Base-by-base conservation (phyloP, 495 filamentous ascomycete species). In the Podospora bellae-mahoneyi region DNA sequence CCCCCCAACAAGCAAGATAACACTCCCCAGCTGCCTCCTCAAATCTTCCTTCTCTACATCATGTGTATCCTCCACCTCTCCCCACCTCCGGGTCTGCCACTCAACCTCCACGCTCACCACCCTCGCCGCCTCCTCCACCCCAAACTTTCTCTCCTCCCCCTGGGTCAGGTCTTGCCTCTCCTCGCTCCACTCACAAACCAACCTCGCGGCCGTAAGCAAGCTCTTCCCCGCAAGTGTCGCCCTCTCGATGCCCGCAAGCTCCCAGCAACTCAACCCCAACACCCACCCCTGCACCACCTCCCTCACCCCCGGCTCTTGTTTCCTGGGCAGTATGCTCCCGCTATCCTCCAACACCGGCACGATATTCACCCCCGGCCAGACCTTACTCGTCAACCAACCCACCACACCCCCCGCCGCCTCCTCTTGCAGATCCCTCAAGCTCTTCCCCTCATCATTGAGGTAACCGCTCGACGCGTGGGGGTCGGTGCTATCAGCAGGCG, bases 61-160 rank as follows among this genome's bases (percentile, higher is more conserved):
- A 79, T 99, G 96, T 55, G 93, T 96, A 80, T 99, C 95, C 79
- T 99, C 96, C 3, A 99, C 95, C 81, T 96, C 93, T 1, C 95
- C 95, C 93, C 95, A 98, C 80, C 88, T 85, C 18, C 87, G 81
- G 5, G 90, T 96, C 85, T 99, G 95, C 90, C 92, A 97, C 69
- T 84, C 83, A 19, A 97, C 92, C 83, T 99, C 95, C 23, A 95
- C 71, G 69, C 86, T 96, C 4, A 89, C 88, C 27, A 92, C 88
- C 77, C 86, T 81, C 3, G 91, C 88, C 18, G 93, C 94, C 75
- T 96, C 85, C 64, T 89, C 86, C 2, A 89, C 82, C 0, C 88
- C 89, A 74, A 88, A 92, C 64, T 26, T 44, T 69, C 73, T 70
- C 54, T 69, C 68, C 27, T 39, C 72, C 5, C 39, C 39, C 39